Evolutionary conservation across 305 asterid genomes (phyloP).

Genomic region (Solanum hybrid): DNA sequence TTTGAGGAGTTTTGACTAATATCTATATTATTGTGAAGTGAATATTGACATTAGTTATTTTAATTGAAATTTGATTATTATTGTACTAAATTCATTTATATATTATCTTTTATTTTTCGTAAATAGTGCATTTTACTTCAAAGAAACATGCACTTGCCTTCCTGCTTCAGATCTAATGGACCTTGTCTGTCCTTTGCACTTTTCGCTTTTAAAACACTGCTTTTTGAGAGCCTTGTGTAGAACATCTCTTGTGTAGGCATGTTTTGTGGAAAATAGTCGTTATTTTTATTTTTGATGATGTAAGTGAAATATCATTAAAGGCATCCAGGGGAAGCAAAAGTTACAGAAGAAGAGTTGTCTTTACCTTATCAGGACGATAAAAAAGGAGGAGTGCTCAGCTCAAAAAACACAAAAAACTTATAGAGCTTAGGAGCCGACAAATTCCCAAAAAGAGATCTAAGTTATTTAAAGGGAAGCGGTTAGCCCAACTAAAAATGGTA

Average conservation of each 20-base stretch:
- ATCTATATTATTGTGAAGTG: not conserved
- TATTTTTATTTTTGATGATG: not conserved
- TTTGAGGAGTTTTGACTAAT: not conserved
- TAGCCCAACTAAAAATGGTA: not conserved
- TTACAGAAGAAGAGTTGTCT: not conserved
- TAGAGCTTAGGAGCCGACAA: not conserved
- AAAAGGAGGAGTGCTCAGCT: not conserved
- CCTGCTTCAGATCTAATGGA: not conserved
- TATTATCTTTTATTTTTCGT: not conserved
- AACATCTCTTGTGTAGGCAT: not conserved
- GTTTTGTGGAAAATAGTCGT: not conserved
- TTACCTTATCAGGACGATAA: not conserved
- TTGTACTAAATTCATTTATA: not conserved
- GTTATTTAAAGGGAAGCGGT: not conserved
- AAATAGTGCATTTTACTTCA: not conserved
- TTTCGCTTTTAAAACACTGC: not conserved
- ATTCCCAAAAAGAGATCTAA: not conserved
- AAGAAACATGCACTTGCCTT: not conserved
- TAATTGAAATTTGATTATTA: not conserved
- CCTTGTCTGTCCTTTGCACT: not conserved
- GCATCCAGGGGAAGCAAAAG: not conserved
- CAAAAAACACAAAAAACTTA: not conserved
- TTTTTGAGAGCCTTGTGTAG: not conserved
- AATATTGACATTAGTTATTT: not conserved
- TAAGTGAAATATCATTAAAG: not conserved